Base-by-base conservation (phyloP, 345 rosid species). In the Dipteronia dyeriana region DNA sequence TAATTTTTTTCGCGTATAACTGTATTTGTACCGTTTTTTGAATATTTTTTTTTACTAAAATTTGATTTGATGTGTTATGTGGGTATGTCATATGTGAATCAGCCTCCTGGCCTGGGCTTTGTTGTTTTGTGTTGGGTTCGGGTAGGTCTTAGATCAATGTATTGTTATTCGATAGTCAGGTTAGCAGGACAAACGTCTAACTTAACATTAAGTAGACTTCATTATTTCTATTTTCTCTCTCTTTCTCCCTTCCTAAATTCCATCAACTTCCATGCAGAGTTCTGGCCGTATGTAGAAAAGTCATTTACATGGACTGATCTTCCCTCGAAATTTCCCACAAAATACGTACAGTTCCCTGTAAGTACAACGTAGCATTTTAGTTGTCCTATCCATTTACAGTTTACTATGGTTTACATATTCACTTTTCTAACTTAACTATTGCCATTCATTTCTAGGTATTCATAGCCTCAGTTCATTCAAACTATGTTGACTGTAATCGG, bases 261-360 rank as follows among this genome's bases (percentile, higher is more conserved):
- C 62, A 6, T 75, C 74, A 20, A 74, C 76, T 77, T 79, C 41
- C 75, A 31, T 85, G 71, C 83, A 94, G 98, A 95, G 85, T 93
- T 94, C 79, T 92, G 99, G 99, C 86, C 92, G n/a, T 91, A 91
- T 78, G 97, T 95, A n/a, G 99, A 95, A 80, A 90, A 92, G 82
- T 95, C 99, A 59, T 95, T 85, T 84, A 95, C 98, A 17, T 94
- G 99, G 97, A 88, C 91, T 0, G 97, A 92, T 84, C 90, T 84
- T 81, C 97, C 98, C 16, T 91, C 97, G 7, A 95, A 92, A 78
- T 95, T 95, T 75, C 98, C 97, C 16, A 91, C 99, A 49, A 94
- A 94, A 87, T 90, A 93, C 78, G 98, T 95, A 60, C 97, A 94
- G 80, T 94, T 95, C 80, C 98, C 99, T 34, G 99, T 95, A 81